phyloP scores from a whole-genome alignment of 257 asterid genomes.

The Jaltomata sinuosa region DNA sequence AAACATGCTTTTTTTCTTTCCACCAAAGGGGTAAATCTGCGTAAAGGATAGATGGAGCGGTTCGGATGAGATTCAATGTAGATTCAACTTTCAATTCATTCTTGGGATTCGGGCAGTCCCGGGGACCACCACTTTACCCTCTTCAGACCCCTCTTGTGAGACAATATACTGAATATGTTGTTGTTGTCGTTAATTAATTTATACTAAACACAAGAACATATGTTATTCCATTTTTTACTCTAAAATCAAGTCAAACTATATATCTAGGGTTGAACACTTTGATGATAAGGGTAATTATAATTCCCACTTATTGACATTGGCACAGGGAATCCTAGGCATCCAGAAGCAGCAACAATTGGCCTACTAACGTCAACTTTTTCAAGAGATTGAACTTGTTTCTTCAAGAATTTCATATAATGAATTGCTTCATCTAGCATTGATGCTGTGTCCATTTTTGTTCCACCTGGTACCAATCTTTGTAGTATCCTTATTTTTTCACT shows the following conservation, averaged over 20 bases:
- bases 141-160: too few species aligned
- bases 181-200: too few species aligned
- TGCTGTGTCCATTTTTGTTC: constrained; percentile 96
- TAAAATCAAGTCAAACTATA: neutral
- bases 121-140: too few species aligned
- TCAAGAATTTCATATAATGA: constrained; percentile 80
- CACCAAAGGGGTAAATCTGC: too few species aligned
- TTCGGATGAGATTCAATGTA: too few species aligned
- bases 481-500: constrained; percentile 80
- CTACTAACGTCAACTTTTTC: constrained; percentile 46
- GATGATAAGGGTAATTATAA: constrained; percentile 28
- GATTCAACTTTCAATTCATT: too few species aligned
- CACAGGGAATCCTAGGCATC: constrained; percentile 57
- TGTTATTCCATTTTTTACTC: neutral
- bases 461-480: constrained; percentile 93
- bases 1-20: too few species aligned
- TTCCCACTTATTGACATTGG: constrained; percentile 47
- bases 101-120: too few species aligned
- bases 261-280: constrained; percentile 26
- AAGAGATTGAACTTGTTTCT: constrained; percentile 68
- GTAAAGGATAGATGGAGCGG: too few species aligned
- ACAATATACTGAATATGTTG: too few species aligned
- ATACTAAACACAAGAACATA: neutral
- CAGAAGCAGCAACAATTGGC: constrained; percentile 12
- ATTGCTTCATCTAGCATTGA: constrained; percentile 95